A percentile compares a stretch with the other conserved stretches of the same genome.
Evolutionary conservation across 1,284 basidiomycete species (phyloP).

Genomic region (Paramarasmius palmivorus): DNA sequence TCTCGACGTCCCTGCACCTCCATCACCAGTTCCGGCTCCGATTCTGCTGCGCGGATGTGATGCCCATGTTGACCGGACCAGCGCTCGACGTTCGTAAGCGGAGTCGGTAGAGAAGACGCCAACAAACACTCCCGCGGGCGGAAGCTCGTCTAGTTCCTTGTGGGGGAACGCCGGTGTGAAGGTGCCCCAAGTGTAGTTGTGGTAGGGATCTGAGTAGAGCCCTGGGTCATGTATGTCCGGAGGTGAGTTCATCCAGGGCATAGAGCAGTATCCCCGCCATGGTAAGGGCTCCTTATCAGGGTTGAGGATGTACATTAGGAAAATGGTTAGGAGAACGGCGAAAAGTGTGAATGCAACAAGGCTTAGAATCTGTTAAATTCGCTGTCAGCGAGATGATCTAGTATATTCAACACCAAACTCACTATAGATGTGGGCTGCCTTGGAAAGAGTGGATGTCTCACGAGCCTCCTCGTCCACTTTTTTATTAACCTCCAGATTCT

Average conservation of each 20-base stretch:
- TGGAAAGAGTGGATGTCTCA: conserved; percentile 79
- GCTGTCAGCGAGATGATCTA: conserved; percentile 13
- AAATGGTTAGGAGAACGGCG: conserved; percentile 74
- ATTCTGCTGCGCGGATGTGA: conserved; percentile 78
- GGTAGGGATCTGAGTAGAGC: conserved; percentile 41
- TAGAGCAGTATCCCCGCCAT: conserved; percentile 90
- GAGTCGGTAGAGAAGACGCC: conserved; percentile 93
- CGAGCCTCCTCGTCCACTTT: conserved; percentile 52
- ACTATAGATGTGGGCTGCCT: conserved; percentile 82
- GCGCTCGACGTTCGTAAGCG: conserved; percentile 82
- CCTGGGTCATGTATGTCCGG: conserved; percentile 36
- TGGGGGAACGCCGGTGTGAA: conserved; percentile 67
- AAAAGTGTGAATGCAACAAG: conserved; percentile 74
- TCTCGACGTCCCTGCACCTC: conserved; percentile 78
- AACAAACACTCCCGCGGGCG: conserved; percentile 87
- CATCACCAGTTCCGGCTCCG: conserved; percentile 68
- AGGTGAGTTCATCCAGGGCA: conserved; percentile 52
- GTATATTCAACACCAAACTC: conserved; percentile 29
- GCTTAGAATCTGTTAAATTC: conserved; percentile 61
- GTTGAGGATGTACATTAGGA: conserved; percentile 91
- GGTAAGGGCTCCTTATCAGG: conserved; percentile 94
- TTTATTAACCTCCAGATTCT: conserved; percentile 49
- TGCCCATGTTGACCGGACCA: conserved; percentile 91
- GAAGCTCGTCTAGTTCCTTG: conserved; percentile 66
- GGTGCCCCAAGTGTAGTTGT: conserved; percentile 29